These are phyloP conservation scores for Calonectria pseudoturangicola DNA, from an alignment of 2,329 filamentous ascomycete species.

Conservation along the genomic window DNA sequence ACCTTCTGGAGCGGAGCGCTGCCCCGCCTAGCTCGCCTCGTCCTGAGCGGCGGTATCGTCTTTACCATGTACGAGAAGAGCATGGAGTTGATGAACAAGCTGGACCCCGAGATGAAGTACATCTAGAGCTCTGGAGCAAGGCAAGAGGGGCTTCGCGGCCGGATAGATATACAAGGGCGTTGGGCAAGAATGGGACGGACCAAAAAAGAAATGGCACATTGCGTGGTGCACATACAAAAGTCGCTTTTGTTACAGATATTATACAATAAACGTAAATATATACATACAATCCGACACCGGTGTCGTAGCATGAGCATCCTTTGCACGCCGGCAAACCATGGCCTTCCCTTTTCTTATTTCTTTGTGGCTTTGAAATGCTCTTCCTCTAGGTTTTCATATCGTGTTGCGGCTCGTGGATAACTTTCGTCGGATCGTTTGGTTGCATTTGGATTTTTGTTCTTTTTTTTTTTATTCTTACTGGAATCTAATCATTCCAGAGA, in stretches of 20 bases:
- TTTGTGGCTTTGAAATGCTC: conserved; percentile 4
- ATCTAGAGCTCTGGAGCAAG: conserved; percentile 69
- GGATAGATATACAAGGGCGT: conserved; percentile 35
- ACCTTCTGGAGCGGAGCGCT: conserved; percentile 97
- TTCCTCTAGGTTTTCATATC: neutral
- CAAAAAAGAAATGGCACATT: conserved; percentile 18
- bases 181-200: conserved; percentile 35
- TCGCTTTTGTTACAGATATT: conserved; percentile 53
- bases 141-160: neutral
- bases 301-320: conserved; percentile 48
- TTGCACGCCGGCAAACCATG: conserved; percentile 43
- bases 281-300: conserved; percentile 26
- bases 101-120: conserved; percentile 90
- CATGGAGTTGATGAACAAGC: conserved; percentile 87
- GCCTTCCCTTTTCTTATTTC: conserved; percentile 21
- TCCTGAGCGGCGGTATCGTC: conserved; percentile 96
- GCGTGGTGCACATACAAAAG: conserved; percentile 37
- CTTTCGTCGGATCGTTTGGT: conserved; percentile 17
- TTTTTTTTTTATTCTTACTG: conserved; percentile 60
- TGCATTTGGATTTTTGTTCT: neutral
- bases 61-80: conserved; percentile 99
- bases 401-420: neutral
- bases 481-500: conserved; percentile 77
- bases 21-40: conserved; percentile 87
- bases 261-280: conserved; percentile 54